Base-by-base conservation (phyloP, 345 rosid genomes). In the Eucalyptus paniculata region DNA sequence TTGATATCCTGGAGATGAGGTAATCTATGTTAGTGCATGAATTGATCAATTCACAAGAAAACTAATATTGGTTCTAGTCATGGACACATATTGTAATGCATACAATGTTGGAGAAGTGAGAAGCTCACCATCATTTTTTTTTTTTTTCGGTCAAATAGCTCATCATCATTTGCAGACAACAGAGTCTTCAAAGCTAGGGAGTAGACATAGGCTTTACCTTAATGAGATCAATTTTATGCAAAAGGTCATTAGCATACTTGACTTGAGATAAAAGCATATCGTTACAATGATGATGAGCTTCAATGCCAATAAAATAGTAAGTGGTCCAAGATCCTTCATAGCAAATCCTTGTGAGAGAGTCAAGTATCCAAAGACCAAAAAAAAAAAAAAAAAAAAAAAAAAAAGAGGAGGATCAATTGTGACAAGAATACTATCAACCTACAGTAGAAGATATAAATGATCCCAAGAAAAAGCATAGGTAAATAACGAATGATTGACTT, bases 1-100 rank as follows among this genome's bases (percentile, higher is more conserved):
- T 30, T 30, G 32, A 62, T 1, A 3, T 0, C 32, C 0, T 60
- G 2, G n/a, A 60, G 1, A 13, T 62, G 69, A 13, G 69, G 17
- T 12, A 62, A 62, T 28, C 16, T 62, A 30, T 32, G 17, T 62
- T 30, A 30, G 17, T 30, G 69, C 69, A 60, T 60, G n/a, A 60
- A 60, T 60, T 28, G 69, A 28, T 30, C 16, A 60, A 60, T 62
- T 62, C 69, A 62, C 17, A 62, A 30, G 17, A 62, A 30, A 30
- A 62, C 34, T 62, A 30, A 62, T 30, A 62, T 1, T 30, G 17
- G 69, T 30, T 62, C 69, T 62, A 30, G 69, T 62, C 34, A 62
- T 62, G 16, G 34, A 62, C 34, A 62, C 18, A 62, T 62, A 12
- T 2, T 62, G 34, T 62, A 62, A 30, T 30, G 69, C 69, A 60